phyloP scores from a whole-genome alignment of 2,329 filamentous ascomycete genomes.

The Diaporthe australafricana region DNA sequence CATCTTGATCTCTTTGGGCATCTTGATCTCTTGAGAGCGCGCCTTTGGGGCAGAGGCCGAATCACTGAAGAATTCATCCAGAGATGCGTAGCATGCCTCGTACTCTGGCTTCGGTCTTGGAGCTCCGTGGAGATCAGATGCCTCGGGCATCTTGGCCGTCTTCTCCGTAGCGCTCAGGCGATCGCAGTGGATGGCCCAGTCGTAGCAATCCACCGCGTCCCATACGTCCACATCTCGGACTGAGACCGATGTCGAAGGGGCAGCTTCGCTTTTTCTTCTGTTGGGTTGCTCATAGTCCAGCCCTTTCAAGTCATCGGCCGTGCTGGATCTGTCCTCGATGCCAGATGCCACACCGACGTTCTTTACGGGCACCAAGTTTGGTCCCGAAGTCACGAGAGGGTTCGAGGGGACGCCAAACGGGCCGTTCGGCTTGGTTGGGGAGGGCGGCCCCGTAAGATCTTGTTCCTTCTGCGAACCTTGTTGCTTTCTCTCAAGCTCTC shows the following conservation, averaged over 20 bases:
- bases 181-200: conserved; percentile 5
- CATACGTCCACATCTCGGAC: too few species aligned
- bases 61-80: too few species aligned
- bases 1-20: background rate
- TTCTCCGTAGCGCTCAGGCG: background rate
- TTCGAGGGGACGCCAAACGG: background rate
- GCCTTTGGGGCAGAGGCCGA: background rate
- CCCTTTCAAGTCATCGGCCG: background rate
- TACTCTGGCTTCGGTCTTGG: background rate
- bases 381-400: background rate
- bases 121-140: background rate
- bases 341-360: too few species aligned
- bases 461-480: background rate
- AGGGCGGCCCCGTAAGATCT: background rate
- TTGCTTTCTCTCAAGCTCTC: background rate
- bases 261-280: background rate
- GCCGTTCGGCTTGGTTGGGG: background rate
- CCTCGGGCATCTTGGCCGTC: background rate
- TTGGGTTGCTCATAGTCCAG: background rate
- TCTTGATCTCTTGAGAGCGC: too few species aligned
- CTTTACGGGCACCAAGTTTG: background rate
- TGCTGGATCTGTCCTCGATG: background rate
- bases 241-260: background rate
- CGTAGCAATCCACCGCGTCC: background rate
- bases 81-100: background rate